These are phyloP conservation scores for Trichophyton benhamiae DNA, from an alignment of 2,329 filamentous ascomycete species.

Conservation along the genomic window DNA sequence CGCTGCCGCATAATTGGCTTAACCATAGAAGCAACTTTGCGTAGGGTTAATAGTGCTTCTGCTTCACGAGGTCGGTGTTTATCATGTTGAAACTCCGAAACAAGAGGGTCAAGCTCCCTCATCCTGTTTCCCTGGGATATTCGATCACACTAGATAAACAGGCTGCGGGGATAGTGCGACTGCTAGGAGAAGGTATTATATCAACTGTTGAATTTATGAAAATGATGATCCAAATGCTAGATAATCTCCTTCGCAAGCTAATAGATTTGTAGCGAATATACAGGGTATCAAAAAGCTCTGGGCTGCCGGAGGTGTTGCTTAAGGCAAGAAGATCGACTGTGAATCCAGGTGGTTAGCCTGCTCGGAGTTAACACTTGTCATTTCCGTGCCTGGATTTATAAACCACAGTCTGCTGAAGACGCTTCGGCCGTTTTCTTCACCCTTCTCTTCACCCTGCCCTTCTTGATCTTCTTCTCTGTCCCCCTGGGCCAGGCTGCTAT, in stretches of 20 bases:
- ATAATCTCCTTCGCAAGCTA: not conserved
- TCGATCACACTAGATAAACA: not conserved
- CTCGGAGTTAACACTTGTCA: not conserved
- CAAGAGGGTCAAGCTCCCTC: constrained; percentile 37
- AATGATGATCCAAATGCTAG: not conserved
- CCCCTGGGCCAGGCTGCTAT: not conserved
- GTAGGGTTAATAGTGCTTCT: constrained; percentile 51
- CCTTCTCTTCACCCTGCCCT: not conserved
- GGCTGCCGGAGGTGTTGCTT: not conserved
- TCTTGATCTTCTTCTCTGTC: not conserved
- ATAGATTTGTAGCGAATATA: not conserved
- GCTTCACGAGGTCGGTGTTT: constrained; percentile 36
- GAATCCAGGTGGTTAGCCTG: not conserved
- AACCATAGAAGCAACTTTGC: constrained; percentile 73
- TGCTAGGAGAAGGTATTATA: not conserved
- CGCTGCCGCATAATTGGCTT: constrained; percentile 90
- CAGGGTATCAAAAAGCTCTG: not conserved
- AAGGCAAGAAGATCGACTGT: not conserved
- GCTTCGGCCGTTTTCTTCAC: not conserved
- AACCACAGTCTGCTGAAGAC: not conserved
- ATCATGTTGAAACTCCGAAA: constrained; percentile 43
- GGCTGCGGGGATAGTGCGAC: not conserved
- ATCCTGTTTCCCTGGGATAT: constrained; percentile 12
- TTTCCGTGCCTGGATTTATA: not conserved
- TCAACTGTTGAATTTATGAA: not conserved